These are phyloP conservation scores for Byssothecium circinans DNA, from an alignment of 2,329 filamentous ascomycete species.

Conservation along the genomic window DNA sequence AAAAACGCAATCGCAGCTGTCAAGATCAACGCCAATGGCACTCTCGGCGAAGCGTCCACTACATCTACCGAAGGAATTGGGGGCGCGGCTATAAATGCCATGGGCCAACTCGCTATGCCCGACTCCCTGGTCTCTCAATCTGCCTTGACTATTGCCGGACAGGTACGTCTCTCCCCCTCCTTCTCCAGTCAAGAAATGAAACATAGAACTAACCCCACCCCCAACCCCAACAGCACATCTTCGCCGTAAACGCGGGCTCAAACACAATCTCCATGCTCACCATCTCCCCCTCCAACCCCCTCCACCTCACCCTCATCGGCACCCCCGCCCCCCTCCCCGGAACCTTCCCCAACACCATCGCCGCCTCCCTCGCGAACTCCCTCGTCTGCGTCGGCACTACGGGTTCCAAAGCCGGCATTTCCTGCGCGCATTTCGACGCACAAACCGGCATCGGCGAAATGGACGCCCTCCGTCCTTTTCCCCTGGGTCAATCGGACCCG, in stretches of 20 bases:
- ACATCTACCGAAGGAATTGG: slow-evolving; percentile 54
- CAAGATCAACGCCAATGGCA: slow-evolving; percentile 51
- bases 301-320: slow-evolving; percentile 34
- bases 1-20: slow-evolving; percentile 55
- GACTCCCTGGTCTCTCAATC: slow-evolving; percentile 58
- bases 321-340: slow-evolving; percentile 38
- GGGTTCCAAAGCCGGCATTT: slow-evolving; percentile 40
- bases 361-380: slow-evolving; percentile 39
- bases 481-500: slow-evolving; percentile 59
- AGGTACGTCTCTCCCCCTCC: slow-evolving; percentile 44
- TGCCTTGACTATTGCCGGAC: slow-evolving; percentile 55
- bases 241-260: slow-evolving; percentile 54
- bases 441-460: slow-evolving; percentile 34
- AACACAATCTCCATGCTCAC: slow-evolving; percentile 45
- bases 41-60: slow-evolving; percentile 46
- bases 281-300: slow-evolving; percentile 35
- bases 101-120: slow-evolving; percentile 43
- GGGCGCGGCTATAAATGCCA: slow-evolving; percentile 43
- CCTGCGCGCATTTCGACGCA: slow-evolving; percentile 37
- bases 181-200: neutral
- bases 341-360: slow-evolving; percentile 45
- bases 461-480: slow-evolving; percentile 45
- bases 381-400: slow-evolving; percentile 45
- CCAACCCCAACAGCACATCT: slow-evolving; percentile 47
- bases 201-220: slow-evolving; percentile 26